Evolutionary conservation across 2,329 filamentous ascomycete genomes (phyloP).

Genomic region (Claviceps sp.): DNA sequence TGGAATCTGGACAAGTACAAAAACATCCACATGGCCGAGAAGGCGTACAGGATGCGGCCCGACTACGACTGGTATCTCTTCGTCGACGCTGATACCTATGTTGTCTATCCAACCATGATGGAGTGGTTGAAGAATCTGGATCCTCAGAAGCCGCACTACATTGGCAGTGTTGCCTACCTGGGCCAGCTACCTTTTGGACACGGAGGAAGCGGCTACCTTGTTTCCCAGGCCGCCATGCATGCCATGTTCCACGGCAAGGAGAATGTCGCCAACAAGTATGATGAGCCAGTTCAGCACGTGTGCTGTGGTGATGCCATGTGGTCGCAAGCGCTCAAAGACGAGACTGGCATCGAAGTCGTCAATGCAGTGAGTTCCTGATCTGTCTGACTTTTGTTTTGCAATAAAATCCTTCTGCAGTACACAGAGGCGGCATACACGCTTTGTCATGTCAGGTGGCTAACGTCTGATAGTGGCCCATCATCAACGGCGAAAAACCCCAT

Average conservation of each 20-base stretch:
- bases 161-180: conserved; percentile 35
- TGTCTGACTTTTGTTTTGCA: not conserved
- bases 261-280: conserved; percentile 33
- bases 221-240: conserved; percentile 39
- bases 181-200: conserved; percentile 35
- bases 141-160: conserved; percentile 29
- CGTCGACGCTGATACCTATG: conserved; percentile 45
- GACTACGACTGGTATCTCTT: conserved; percentile 46
- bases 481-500: conserved; percentile 42
- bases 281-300: conserved; percentile 23
- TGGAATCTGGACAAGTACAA: conserved; percentile 51
- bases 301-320: conserved; percentile 42
- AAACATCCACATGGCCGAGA: conserved; percentile 45
- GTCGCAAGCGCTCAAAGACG: conserved; percentile 30
- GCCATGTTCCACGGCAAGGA: conserved; percentile 27
- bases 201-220: conserved; percentile 41
- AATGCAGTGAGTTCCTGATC: conserved; percentile 24
- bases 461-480: conserved; percentile 32
- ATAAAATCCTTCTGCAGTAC: not conserved
- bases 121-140: conserved; percentile 33
- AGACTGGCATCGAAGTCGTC: conserved; percentile 25
- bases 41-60: conserved; percentile 35
- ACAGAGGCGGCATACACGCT: too few species aligned
- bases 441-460: not conserved
- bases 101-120: conserved; percentile 38